Conservation (phyloP, 352 stramenopile genomes). For the Phytopythium aichiense region DNA sequence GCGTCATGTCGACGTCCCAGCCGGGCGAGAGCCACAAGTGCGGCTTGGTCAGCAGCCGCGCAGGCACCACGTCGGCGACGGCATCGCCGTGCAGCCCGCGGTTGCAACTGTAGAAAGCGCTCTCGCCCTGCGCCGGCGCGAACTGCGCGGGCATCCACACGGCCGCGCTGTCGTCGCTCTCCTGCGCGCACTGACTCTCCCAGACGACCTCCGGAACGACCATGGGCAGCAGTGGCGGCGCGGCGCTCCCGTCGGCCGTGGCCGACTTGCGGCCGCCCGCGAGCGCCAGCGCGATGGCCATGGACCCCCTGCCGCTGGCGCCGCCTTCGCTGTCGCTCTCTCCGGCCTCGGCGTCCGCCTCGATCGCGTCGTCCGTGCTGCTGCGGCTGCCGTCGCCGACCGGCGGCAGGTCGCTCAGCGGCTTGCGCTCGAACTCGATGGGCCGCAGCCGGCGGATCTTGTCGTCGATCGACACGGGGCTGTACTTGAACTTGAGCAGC, state of each 20-base stretch:
- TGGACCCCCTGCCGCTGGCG: conserved; percentile 7
- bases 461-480: conserved; percentile 56
- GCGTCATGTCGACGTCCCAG: conserved; percentile 56
- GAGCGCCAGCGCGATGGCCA: background rate
- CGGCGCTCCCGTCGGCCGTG: background rate
- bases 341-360: conserved; percentile 22
- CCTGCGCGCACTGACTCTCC: conserved; percentile 35
- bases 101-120: conserved; percentile 61
- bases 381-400: conserved; percentile 15
- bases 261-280: background rate
- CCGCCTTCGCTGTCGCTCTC: conserved; percentile 9
- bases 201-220: conserved; percentile 51
- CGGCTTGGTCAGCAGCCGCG: conserved; percentile 59
- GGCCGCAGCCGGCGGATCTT: conserved; percentile 51
- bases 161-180: conserved; percentile 4
- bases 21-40: conserved; percentile 62
- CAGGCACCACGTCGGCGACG: conserved; percentile 59
- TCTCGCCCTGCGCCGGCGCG: conserved; percentile 33
- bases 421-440: conserved; percentile 32
- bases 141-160: conserved; percentile 35
- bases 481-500: conserved; percentile 69
- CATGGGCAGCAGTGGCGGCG: conserved; percentile 18
- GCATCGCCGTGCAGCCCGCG: conserved; percentile 49
- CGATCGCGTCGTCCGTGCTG: conserved; percentile 19
- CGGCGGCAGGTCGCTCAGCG: background rate